Evolutionary conservation across 257 asterid genomes (phyloP), one percentile per base, ranked within the genome.

Genomic region (Lantana camara): DNA sequence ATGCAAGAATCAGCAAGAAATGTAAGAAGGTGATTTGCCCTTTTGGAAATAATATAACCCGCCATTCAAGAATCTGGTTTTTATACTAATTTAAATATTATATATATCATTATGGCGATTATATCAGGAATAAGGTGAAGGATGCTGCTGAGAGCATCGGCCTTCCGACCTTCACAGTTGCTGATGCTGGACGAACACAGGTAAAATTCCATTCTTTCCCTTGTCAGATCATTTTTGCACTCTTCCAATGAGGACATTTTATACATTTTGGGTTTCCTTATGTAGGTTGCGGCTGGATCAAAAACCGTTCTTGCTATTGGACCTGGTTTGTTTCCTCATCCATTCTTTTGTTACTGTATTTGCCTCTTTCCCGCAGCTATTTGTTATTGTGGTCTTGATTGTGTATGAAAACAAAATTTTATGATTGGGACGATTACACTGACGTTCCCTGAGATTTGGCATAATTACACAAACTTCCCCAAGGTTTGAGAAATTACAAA

Each of bases 141-240:
- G 97, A 94, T 75, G 87, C 95, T 46, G 99, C 99, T 5, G 96
- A 87, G 64, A 74, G 64, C 65, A 74, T 88, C 44, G 95, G 96
- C 67, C 93, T 94, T 74, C 99, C 97, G 9, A 94, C 99, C 55
- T 94, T 81, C 77, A 83, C 83, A 12, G 96, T 94, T 50, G 95
- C 99, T 66, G 99, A 94, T 80, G 99, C 99, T 2, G 99, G 99
- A 57, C 92, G 96, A 29, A 94, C 99, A 10, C 97, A 93, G 95
- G 99, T 90, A 53, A 27, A n/a, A 24, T 49, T n/a, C 23, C 8
- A 4, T 62, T 59, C 59, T 46, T 29, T 17, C 40, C 20, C 20
- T 37, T 49, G 5, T 54, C 21, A 15, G 30, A 30, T 50, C 40
- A 6, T 47, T 19, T 44, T 42, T 42, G 3, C n/a, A 16, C 10